Conservation (phyloP, 2,329 filamentous ascomycete genomes). For the Colletotrichum cuscutae region DNA sequence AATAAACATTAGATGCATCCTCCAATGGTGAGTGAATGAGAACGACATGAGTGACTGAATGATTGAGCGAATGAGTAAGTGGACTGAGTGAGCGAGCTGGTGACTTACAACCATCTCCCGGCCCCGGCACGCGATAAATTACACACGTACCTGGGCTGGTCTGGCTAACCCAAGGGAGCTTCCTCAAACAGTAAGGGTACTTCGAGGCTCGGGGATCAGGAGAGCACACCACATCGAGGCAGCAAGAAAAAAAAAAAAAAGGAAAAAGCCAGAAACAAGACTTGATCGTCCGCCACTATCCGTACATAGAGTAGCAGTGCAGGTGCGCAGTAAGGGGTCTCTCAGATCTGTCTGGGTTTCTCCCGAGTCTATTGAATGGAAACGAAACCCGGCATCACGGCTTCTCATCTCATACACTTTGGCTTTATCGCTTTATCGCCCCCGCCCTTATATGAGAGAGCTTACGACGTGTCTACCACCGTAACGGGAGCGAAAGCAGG, state of each 20-base stretch:
- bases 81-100: neutral
- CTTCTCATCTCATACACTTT: neutral
- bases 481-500: neutral
- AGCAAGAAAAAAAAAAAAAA: neutral
- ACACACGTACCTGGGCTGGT: neutral
- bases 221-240: neutral
- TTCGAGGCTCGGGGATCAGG: neutral
- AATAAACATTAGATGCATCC: neutral
- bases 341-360: slow-evolving; percentile 1
- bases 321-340: neutral
- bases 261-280: neutral
- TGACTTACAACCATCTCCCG: neutral
- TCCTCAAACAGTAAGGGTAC: neutral
- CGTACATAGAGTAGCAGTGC: neutral
- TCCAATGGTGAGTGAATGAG: neutral
- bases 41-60: neutral
- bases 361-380: slow-evolving; percentile 1
- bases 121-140: neutral
- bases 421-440: too few relatives aligned
- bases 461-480: neutral
- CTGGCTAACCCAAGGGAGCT: neutral
- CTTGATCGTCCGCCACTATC: neutral
- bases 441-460: neutral
- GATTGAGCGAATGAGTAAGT: neutral
- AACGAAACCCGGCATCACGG: neutral